Evolutionary conservation across 2,329 filamentous ascomycete genomes (phyloP).

Genomic region (Scedosporium boydii): DNA sequence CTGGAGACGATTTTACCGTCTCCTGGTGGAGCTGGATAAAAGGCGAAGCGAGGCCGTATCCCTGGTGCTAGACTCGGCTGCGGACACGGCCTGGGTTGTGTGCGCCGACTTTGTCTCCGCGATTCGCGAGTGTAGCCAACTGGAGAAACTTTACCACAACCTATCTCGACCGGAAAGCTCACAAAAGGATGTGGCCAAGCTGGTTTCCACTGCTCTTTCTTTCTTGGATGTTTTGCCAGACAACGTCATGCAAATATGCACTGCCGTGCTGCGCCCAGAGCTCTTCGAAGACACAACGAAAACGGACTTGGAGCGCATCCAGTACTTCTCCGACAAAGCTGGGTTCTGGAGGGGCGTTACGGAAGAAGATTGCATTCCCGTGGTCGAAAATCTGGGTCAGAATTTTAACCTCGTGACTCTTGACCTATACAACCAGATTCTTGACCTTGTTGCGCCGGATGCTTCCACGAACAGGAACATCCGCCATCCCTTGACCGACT

Average conservation of each 20-base stretch:
- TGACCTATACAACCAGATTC: conserved; percentile 43
- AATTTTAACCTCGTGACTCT: conserved; percentile 50
- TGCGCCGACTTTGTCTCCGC: conserved; percentile 74
- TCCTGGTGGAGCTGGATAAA: conserved; percentile 78
- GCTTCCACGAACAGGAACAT: conserved; percentile 17
- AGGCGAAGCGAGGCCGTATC: conserved; percentile 74
- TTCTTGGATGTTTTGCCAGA: conserved; percentile 65
- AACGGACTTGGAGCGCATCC: conserved; percentile 64
- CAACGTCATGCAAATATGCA: conserved; percentile 57
- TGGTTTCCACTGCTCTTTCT: conserved; percentile 59
- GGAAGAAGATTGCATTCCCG: conserved; percentile 66
- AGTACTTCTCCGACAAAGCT: conserved; percentile 67
- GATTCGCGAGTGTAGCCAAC: conserved; percentile 66
- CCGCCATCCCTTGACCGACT: conserved; percentile 54
- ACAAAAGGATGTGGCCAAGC: conserved; percentile 44
- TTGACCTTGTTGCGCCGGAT: conserved; percentile 32
- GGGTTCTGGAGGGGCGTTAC: conserved; percentile 71
- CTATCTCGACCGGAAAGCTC: conserved; percentile 39
- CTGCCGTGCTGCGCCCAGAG: conserved; percentile 59
- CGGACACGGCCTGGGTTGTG: conserved; percentile 72
- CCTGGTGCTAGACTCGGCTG: conserved; percentile 61
- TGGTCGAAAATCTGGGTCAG: conserved; percentile 60
- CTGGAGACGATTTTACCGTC: conserved; percentile 83
- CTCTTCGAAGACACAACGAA: conserved; percentile 64
- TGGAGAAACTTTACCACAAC: conserved; percentile 71